Percentiles rank a stretch among this genome's conserved stretches.
phyloP scores from a whole-genome alignment of 2,329 filamentous ascomycete species.

The Colletotrichum caudatum region DNA sequence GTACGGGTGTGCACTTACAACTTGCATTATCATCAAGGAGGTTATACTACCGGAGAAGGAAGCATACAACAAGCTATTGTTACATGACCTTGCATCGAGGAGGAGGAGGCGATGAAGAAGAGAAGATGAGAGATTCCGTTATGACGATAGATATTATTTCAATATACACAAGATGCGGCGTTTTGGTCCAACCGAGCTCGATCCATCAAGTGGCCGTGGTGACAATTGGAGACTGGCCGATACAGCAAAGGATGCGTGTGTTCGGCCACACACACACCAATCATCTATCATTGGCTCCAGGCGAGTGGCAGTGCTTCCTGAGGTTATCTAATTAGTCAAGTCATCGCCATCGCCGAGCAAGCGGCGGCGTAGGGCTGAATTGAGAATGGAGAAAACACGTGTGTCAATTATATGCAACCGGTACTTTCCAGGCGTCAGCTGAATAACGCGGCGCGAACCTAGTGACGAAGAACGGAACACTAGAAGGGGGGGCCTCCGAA shows the following conservation, averaged over 20 bases:
- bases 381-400: conserved; percentile 4
- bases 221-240: not conserved
- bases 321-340: not conserved
- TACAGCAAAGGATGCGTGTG: not conserved
- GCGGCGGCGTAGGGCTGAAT: conserved; percentile 32
- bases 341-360: not conserved
- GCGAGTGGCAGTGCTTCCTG: conserved; percentile 12
- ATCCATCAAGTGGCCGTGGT: not conserved
- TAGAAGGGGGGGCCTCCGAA: not conserved
- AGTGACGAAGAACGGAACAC: not conserved
- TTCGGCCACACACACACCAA: too few relatives aligned
- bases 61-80: conserved; percentile 12
- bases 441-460: conserved; percentile 10
- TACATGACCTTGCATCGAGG: conserved; percentile 18
- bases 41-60: not conserved
- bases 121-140: not conserved
- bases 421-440: conserved; percentile 1
- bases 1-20: not conserved
- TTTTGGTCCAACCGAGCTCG: too few relatives aligned
- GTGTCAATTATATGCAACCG: not conserved
- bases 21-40: conserved; percentile 1
- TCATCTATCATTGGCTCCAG: too few relatives aligned
- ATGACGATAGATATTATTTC: conserved; percentile 13
- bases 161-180: conserved; percentile 5
- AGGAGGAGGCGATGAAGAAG: not conserved